Percentiles rank a stretch among this genome's conserved stretches.
Conservation (phyloP, 2,329 filamentous ascomycete species). For the Trichoderma hamatum region DNA sequence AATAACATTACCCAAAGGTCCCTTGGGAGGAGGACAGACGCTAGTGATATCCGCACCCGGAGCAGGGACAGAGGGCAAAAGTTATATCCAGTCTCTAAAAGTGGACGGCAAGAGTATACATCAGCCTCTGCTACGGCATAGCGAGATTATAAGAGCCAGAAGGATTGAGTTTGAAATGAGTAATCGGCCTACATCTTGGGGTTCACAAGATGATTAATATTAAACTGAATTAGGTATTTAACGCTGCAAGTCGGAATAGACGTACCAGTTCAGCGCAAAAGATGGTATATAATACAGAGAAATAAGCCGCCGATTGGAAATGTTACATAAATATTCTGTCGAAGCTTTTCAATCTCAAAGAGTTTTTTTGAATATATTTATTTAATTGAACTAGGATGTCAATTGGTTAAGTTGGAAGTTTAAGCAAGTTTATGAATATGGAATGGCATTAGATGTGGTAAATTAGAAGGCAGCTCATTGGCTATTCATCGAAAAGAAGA, state of each 20-base stretch:
- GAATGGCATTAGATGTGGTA: too few species aligned
- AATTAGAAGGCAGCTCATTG: too few species aligned
- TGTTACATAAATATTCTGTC: not conserved
- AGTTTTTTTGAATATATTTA: too few species aligned
- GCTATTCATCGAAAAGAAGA: too few species aligned
- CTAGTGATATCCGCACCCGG: conserved; percentile 47
- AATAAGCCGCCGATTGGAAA: not conserved
- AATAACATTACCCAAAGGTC: conserved; percentile 42
- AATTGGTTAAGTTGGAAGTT: too few species aligned
- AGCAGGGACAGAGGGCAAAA: conserved; percentile 40
- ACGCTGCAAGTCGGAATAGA: not conserved
- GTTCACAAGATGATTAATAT: not conserved
- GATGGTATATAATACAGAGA: not conserved
- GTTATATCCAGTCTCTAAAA: conserved; percentile 46
- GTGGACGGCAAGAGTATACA: conserved; percentile 44
- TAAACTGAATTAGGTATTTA: not conserved
- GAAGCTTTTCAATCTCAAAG: too few species aligned
- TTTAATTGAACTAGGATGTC: too few species aligned
- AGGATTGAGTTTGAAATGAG: conserved; percentile 52
- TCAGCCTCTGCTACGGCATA: conserved; percentile 44
- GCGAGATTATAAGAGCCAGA: conserved; percentile 44
- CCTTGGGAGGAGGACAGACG: conserved; percentile 28
- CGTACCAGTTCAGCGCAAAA: not conserved
- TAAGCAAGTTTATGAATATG: too few species aligned
- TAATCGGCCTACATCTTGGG: conserved; percentile 38